Base-by-base conservation (phyloP, 2,329 filamentous ascomycete species). In the Phoma sp. region DNA sequence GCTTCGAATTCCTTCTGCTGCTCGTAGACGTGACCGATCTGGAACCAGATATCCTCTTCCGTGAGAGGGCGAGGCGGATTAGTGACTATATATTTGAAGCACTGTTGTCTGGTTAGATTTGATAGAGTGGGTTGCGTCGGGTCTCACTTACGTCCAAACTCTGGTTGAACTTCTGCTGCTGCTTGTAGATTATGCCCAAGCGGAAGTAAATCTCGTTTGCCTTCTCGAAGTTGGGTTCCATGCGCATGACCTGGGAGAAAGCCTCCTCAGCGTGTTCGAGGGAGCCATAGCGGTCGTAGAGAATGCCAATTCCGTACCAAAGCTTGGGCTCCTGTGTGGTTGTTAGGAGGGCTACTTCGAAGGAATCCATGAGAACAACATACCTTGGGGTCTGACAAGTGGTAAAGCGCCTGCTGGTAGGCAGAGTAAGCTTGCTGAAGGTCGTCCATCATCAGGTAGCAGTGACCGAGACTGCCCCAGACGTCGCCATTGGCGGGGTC, bases 21-120 rank as follows among this genome's bases (percentile, higher is more conserved):
- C 73, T 99, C 95, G 69, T 99, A 93, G 44, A 99, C 95, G 75
- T 99, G 95, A 24, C 95, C 95, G 70, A 99, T 98, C 76, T 99
- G 95, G 80, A 99, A 99, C 93, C 93, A 98, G 57, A 99, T 99
- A 67, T 99, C 95, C 75, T 98, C 93, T 74, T 98, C 93, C 0
- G 93, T 97, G 66, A 99, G 77, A 2, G 95, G 95, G 4, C 91
- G 88, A 3, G 95, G 95, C 25, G 95, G 93, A 47, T 96, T 93
- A 64, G 86, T 89, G 60, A 98, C 93, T 64, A 99, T 99, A 73
- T 96, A 98, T 77, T 95, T 95, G 80, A 99, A 99, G 80, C 95
- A 98, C 91, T 97, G 46, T 7, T n/a, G 18, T 1, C 18, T 11
- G n/a, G 38, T 71, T 58, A 70, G 60, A 32, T 13, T 7, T 13